phyloP scores from a whole-genome alignment of 2,329 filamentous ascomycete genomes.

The Ciborinia camelliae region DNA sequence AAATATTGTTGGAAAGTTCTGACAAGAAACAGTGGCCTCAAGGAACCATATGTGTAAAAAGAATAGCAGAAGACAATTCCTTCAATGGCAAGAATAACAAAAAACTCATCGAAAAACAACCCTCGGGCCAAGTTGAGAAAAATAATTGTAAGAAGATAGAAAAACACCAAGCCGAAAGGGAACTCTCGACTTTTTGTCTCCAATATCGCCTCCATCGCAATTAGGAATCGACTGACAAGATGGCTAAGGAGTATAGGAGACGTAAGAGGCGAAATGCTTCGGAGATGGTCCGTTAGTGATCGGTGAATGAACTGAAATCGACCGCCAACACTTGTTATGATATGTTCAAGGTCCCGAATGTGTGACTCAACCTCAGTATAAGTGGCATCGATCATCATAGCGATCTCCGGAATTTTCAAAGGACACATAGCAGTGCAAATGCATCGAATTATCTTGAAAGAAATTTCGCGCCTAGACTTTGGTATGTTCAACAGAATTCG shows the following conservation, averaged over 20 bases:
- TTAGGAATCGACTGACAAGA: background rate
- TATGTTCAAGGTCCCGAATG: background rate
- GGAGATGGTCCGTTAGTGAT: background rate
- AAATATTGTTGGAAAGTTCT: too few relatives aligned
- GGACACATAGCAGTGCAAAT: background rate
- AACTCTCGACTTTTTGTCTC: background rate
- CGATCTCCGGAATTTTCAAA: background rate
- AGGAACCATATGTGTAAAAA: background rate
- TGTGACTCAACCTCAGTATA: background rate
- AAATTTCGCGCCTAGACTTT: background rate
- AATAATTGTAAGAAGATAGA: background rate
- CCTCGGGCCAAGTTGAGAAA: fast-evolving
- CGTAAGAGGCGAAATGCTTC: background rate
- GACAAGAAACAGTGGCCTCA: background rate
- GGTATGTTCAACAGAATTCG: background rate
- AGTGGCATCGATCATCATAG: background rate
- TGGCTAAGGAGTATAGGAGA: too few relatives aligned
- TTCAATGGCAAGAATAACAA: too few relatives aligned
- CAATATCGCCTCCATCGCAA: background rate
- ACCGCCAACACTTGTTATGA: background rate
- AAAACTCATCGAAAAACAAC: background rate
- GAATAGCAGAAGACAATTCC: too few relatives aligned
- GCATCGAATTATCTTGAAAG: background rate
- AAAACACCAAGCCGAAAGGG: background rate
- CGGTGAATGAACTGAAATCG: background rate